Evolutionary conservation across 2,329 filamentous ascomycete genomes (phyloP).

Genomic region (Pseudogymnoascus destructans): DNA sequence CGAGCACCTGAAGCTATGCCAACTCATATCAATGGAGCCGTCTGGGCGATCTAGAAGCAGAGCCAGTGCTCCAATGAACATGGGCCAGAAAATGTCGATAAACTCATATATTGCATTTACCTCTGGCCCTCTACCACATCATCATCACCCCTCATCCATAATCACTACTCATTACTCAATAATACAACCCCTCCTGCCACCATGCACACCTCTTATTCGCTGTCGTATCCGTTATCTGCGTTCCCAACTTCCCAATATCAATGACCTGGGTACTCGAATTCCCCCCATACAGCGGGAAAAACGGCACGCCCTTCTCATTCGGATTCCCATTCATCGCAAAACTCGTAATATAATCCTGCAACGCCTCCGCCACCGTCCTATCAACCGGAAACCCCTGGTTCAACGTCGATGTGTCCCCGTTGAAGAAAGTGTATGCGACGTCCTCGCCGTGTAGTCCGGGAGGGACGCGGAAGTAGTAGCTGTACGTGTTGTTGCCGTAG

Average conservation of each 20-base stretch:
- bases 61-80: neutral
- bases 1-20: neutral
- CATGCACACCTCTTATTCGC: conserved; percentile 26
- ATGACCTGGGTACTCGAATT: conserved; percentile 15
- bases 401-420: conserved; percentile 23
- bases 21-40: too few species aligned
- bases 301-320: conserved; percentile 16
- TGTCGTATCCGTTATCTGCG: conserved; percentile 16
- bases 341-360: conserved; percentile 29
- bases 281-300: conserved; percentile 18
- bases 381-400: conserved; percentile 22
- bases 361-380: conserved; percentile 22
- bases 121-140: neutral
- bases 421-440: conserved; percentile 39
- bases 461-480: conserved; percentile 39
- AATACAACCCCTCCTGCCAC: conserved; percentile 23
- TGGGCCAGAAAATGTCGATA: neutral
- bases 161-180: conserved; percentile 7
- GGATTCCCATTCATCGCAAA: conserved; percentile 27
- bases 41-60: too few species aligned
- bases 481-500: conserved; percentile 34
- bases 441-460: conserved; percentile 42
- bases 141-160: neutral
- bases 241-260: conserved; percentile 13
- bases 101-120: neutral